Base-by-base conservation (phyloP, 2,329 filamentous ascomycete genomes). In the Curvularia hawaiiensis region DNA sequence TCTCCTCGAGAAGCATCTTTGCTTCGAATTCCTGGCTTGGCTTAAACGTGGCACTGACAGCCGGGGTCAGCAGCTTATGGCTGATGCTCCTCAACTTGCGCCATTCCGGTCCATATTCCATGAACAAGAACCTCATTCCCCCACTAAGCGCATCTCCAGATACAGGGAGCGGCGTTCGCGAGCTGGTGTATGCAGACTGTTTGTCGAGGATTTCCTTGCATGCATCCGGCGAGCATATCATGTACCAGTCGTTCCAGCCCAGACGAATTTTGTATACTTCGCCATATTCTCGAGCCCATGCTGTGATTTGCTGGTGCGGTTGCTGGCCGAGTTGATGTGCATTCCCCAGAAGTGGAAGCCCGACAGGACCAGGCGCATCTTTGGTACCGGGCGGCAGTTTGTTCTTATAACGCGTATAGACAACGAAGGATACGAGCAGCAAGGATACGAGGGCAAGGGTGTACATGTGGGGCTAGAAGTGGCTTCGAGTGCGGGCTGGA, bases 11-110 rank as follows among this genome's bases (percentile, higher is more conserved):
- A 35, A 82, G 60, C 61, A 81, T 77, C 61, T 79, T 81, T 0
- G 74, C 68, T 65, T 82, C 80, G 56, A 77, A 81, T 52, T 80
- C 77, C 59, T 82, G 80, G 40, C 70, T 76, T 2, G 80, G 79
- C 39, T 75, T 69, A 54, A 80, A 82, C 1, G 70, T 75, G 4
- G 68, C 67, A 10, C 77, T 77, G 53, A 73, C 73, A 20, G 62
- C 71, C 11, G 68, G 68, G 28, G 78, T 77, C 38, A 77, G 58
- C 7, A 81, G 54, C 59, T 72, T 70, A 62, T 76, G 79, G 31
- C 73, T 70, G n/a, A 80, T 71, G 1, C 69, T 64, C 47, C 79
- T 72, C 33, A 76, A 63, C 20, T 67, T 74, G 16, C 79, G 72
- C 79, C 79, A 81, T 40, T 74, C 59, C 0, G 65, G 59, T 5